Base-by-base conservation (phyloP, 208 protist genomes). In the Angomonas deanei region DNA sequence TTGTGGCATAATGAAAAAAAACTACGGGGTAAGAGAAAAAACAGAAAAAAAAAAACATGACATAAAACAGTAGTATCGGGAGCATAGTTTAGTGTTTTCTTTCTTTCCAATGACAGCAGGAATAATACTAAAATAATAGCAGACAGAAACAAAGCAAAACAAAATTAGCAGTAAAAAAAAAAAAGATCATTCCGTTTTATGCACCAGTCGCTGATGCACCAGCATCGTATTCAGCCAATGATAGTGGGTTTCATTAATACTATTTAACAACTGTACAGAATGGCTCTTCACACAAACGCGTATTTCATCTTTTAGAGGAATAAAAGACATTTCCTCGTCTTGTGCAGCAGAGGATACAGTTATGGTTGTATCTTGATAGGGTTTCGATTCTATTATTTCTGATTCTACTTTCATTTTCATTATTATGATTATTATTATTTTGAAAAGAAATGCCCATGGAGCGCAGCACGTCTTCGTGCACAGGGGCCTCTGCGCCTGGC, bases 311-410 rank as follows among this genome's bases (percentile, higher is more conserved):
- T n/a, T n/a, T n/a, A n/a, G n/a, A n/a, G n/a, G n/a, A n/a, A n/a
- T n/a, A n/a, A n/a, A n/a, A n/a, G n/a, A n/a, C n/a, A n/a, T n/a
- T n/a, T n/a, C n/a, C n/a, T n/a, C n/a, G n/a, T n/a, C n/a, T n/a
- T n/a, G n/a, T n/a, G n/a, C n/a, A n/a, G n/a, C n/a, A n/a, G n/a
- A n/a, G n/a, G n/a, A n/a, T n/a, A n/a, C n/a, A n/a, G n/a, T n/a
- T n/a, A n/a, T n/a, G n/a, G n/a, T n/a, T n/a, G n/a, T n/a, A n/a
- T n/a, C n/a, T n/a, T n/a, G n/a, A n/a, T n/a, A n/a, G n/a, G n/a
- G n/a, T n/a, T n/a, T n/a, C n/a, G n/a, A n/a, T n/a, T n/a, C n/a
- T 50, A 50, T 50, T 50, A 50, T 50, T 50, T 27, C 46, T 50
- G 26, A 6, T 50, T 27, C 17, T 50, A 50, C 17, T 50, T 27